Evolutionary conservation across 1,284 basidiomycete species (phyloP).

Genomic region (Leccinum griseonigrum): DNA sequence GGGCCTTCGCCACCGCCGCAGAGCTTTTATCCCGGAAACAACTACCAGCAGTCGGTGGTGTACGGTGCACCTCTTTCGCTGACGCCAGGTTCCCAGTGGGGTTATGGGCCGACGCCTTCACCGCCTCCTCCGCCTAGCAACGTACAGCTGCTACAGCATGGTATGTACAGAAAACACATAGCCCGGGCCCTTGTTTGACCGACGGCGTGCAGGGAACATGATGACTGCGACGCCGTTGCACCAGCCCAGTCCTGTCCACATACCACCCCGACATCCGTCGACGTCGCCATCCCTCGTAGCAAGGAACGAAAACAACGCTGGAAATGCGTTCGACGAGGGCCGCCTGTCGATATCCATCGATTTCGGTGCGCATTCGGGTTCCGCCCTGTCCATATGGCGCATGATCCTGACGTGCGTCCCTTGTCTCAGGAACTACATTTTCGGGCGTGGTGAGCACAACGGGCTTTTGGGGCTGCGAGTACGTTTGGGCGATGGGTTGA

Average conservation of each 20-base stretch:
- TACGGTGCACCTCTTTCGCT: constrained; percentile 30
- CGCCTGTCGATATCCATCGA: constrained; percentile 77
- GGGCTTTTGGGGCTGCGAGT: neutral
- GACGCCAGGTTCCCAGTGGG: constrained; percentile 14
- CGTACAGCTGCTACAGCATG: constrained; percentile 3
- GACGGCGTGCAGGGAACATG: neutral
- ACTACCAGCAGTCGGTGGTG: constrained; percentile 15
- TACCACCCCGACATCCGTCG: constrained; percentile 28
- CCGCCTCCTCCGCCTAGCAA: neutral
- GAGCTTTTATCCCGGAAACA: constrained; percentile 13
- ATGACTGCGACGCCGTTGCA: constrained; percentile 16
- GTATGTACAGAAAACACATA: neutral
- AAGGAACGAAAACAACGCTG: constrained; percentile 8
- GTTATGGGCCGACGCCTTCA: neutral
- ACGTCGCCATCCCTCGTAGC: constrained; percentile 20
- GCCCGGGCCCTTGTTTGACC: neutral
- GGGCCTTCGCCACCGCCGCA: constrained; percentile 31
- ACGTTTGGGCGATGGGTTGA: neutral
- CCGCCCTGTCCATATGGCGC: neutral
- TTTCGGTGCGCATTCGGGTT: constrained; percentile 53
- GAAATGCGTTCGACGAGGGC: constrained; percentile 45
- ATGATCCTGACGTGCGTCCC: neutral
- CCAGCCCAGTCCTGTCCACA: constrained; percentile 36
- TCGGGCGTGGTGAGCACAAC: constrained; percentile 69
- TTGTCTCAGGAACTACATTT: constrained; percentile 66